Evolutionary conservation across 2,329 filamentous ascomycete species (phyloP).

Genomic region (Nemania abortiva): DNA sequence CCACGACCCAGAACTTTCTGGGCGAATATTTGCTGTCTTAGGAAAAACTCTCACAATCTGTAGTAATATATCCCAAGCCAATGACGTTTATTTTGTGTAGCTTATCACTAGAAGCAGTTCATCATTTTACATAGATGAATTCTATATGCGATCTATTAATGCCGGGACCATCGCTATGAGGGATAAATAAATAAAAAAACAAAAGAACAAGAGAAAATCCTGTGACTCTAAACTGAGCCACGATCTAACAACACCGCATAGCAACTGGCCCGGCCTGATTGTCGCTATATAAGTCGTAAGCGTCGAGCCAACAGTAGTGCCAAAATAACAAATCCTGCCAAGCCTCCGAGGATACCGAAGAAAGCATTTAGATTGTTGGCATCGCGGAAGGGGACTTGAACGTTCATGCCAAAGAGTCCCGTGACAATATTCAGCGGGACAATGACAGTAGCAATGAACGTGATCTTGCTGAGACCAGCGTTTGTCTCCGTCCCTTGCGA

Average conservation of each 20-base stretch:
- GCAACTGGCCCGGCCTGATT: background rate
- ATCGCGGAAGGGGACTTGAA: constrained; percentile 73
- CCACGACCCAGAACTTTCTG: background rate
- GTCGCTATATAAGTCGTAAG: constrained; percentile 59
- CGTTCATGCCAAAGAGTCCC: constrained; percentile 90
- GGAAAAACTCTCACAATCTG: background rate
- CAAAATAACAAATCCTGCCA: constrained; percentile 66
- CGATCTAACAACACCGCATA: background rate
- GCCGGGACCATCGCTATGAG: constrained; percentile 14
- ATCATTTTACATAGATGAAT: background rate
- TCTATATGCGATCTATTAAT: constrained; percentile 21
- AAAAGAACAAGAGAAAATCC: constrained; percentile 18
- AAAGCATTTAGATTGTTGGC: constrained; percentile 65
- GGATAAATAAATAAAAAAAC: no score
- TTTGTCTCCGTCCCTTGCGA: constrained; percentile 90
- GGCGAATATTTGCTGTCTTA: background rate
- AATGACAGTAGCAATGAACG: constrained; percentile 92
- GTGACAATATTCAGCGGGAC: constrained; percentile 95
- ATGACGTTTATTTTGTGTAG: background rate
- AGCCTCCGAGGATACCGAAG: constrained; percentile 69
- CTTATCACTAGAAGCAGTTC: background rate
- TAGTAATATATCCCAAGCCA: background rate
- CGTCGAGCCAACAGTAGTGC: constrained; percentile 61
- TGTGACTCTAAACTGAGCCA: background rate
- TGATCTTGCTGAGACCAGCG: constrained; percentile 92